A percentile compares a stretch with the other conserved stretches of the same genome.
phyloP scores from a whole-genome alignment of 2,329 filamentous ascomycete genomes.

The Clathrospora elynae region DNA sequence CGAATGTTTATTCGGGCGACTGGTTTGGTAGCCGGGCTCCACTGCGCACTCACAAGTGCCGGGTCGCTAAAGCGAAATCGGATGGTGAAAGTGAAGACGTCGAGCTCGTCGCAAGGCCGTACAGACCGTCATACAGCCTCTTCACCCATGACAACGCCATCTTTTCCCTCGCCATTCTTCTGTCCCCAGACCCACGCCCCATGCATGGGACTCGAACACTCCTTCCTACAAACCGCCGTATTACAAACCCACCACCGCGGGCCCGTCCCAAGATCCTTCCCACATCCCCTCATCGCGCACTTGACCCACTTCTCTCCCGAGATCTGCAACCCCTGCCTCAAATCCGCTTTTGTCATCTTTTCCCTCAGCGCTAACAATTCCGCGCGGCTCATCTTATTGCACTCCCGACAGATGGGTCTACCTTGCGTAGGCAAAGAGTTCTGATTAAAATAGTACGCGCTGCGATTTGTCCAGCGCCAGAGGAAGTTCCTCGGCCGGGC shows the following conservation, averaged over 20 bases:
- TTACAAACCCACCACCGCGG: constrained; percentile 36
- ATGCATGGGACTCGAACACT: constrained; percentile 21
- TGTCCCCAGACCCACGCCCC: constrained; percentile 11
- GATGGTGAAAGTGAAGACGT: too few relatives aligned
- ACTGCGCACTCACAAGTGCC: too few relatives aligned
- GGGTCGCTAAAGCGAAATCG: too few relatives aligned
- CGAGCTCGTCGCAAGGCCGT: too few relatives aligned
- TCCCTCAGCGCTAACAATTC: constrained; percentile 17
- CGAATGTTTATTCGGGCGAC: too few relatives aligned
- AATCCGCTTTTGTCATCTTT: constrained; percentile 17
- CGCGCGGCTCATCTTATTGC: constrained; percentile 8
- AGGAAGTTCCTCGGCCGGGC: constrained; percentile 4
- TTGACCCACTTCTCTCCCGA: constrained; percentile 12
- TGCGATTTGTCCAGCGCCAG: constrained; percentile 2
- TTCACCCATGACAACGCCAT: not conserved
- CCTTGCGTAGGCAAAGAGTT: too few relatives aligned
- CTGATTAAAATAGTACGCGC: constrained; percentile 1
- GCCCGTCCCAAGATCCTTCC: constrained; percentile 16
- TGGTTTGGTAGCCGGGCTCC: too few relatives aligned
- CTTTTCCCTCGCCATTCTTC: not conserved
- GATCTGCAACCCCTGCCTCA: constrained; percentile 16
- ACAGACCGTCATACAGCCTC: constrained; percentile 1
- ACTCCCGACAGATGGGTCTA: constrained; percentile 22
- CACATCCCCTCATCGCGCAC: constrained; percentile 19
- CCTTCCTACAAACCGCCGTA: constrained; percentile 12